Conservation (phyloP, 225 moss, liverwort and hornwort genomes). For the Polytrichum formosum region DNA sequence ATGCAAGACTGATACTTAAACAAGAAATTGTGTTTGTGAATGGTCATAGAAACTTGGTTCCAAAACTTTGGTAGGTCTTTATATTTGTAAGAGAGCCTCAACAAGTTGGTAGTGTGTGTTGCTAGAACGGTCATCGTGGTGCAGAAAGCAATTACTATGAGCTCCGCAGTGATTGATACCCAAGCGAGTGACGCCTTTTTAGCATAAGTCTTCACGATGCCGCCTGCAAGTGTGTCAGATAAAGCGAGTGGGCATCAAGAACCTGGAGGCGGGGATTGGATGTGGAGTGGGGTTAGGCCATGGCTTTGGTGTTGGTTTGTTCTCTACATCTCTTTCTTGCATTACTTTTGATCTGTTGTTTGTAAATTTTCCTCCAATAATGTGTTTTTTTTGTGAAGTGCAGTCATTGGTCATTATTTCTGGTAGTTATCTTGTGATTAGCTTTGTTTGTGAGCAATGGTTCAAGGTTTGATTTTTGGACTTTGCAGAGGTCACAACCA, state of each 20-base stretch:
- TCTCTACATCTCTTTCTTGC: slow-evolving; percentile 7
- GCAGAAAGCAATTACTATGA: slow-evolving; percentile 26
- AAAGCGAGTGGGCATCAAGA: slow-evolving; percentile 65
- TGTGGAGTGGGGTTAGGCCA: slow-evolving; percentile 69
- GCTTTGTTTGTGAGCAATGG: not conserved
- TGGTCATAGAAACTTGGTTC: not conserved
- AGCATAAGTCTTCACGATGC: slow-evolving; percentile 49
- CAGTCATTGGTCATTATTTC: not conserved
- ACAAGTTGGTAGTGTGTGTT: slow-evolving; percentile 18
- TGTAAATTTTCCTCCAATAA: not conserved
- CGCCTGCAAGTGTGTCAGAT: slow-evolving; percentile 65
- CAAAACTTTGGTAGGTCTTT: not conserved
- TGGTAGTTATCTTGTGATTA: not conserved
- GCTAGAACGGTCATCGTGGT: slow-evolving; percentile 20
- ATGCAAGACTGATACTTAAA: not conserved
- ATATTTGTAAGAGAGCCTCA: slow-evolving; percentile 1
- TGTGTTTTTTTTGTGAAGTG: not conserved
- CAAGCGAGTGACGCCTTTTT: slow-evolving; percentile 27
- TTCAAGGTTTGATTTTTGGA: too few species aligned
- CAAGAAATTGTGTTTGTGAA: not conserved
- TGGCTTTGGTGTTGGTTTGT: slow-evolving; percentile 68
- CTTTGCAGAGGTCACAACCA: too few species aligned
- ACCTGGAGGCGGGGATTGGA: slow-evolving; percentile 61
- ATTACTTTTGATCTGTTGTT: not conserved
- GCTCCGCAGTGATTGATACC: slow-evolving; percentile 17